Base-by-base conservation (phyloP, 768 basidiomycete species). In the Suillus subalutaceus region DNA sequence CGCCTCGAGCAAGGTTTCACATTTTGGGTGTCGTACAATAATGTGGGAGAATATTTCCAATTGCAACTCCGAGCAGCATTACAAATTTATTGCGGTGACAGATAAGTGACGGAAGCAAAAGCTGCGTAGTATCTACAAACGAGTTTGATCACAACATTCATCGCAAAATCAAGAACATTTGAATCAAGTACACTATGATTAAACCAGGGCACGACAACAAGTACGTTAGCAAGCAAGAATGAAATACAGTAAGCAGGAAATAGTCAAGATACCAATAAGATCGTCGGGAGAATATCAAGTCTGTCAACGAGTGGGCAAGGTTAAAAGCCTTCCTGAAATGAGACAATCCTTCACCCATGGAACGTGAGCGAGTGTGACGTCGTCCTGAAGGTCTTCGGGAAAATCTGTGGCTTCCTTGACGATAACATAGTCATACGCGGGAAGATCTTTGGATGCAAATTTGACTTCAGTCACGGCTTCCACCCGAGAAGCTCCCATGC, bases 281-380 rank as follows among this genome's bases (percentile, higher is more conserved):
- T 62, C 9, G 15, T n/a, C 52, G 10, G 23, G 20, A 56, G 23
- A 41, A 37, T 40, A 53, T 38, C 35, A 12, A 53, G 41, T 30
- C 6, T 52, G 55, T 37, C 30, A 48, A 53, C 46, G 12, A 40
- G 65, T 43, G 70, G 55, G 67, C 66, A 4, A 79, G 52, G 79
- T 77, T 4, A 85, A 72, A 35, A 85, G 72, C 40, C 88, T 80
- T 16, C 89, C 88, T 18, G 89, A 83, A 66, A 92, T 84, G 38
- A 94, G 78, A 71, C 90, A 90, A 57, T 91, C 85, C 75, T 94
- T 95, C 48, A 94, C 85, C 91, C 91, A 94, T 20, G 76, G 72
- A 78, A 91, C 86, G 65, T 83, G 78, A 18, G 89, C 88, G 48
- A 77, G 78, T 20, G 78, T 80, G 30, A 72, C 80, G 26, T 72